Base-by-base conservation (phyloP, 2,329 filamentous ascomycete genomes). In the Pseudogymnoascus sp. region DNA sequence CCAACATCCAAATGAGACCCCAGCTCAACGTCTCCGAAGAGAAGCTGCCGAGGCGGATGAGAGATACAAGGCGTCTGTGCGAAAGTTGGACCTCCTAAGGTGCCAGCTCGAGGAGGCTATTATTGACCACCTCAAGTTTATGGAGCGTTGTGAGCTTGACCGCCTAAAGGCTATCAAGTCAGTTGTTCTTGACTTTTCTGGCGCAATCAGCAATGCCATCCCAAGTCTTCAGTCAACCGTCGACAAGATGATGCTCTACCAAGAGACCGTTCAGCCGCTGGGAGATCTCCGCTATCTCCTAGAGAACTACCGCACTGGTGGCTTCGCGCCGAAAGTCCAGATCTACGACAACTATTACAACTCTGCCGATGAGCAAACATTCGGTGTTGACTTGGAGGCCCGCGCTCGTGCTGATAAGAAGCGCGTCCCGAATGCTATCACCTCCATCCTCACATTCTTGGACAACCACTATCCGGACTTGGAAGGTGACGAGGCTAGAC, bases 281-380 rank as follows among this genome's bases (percentile, higher is more conserved):
- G 90, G 91, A 40, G 95, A 99, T 75, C 79, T 99, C 69, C 85
- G 95, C 67, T 99, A 97, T 75, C 83, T 99, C 65, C 82, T 99
- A 53, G 95, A 99, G 78, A 99, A 93, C 74, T 99, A 99, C 77
- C 88, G 93, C 66, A 99, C 95, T 5, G 95, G 95, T 66, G 90
- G 88, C 68, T 99, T 96, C 74, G 85, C 91, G 61, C 95, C 95
- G 7, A 93, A 86, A 71, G 93, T 97, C 28, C 87, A 92, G 56
- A 89, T 91, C 3, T 99, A 99, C 76, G 95, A 99, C 78, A 99
- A 97, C 75, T 99, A 99, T 78, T 99, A 99, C 80, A 97, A 97
- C 76, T 92, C 90, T 68, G 92, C 97, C 23, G 95, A 97, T 74
- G 93, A 97, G 73, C 93, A 97, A 82, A 96, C 91, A 0, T 99